Percentiles rank a stretch among this genome's conserved stretches.
Evolutionary conservation across 2,329 filamentous ascomycete species (phyloP).

Genomic region (Ophiosphaerella narmari): DNA sequence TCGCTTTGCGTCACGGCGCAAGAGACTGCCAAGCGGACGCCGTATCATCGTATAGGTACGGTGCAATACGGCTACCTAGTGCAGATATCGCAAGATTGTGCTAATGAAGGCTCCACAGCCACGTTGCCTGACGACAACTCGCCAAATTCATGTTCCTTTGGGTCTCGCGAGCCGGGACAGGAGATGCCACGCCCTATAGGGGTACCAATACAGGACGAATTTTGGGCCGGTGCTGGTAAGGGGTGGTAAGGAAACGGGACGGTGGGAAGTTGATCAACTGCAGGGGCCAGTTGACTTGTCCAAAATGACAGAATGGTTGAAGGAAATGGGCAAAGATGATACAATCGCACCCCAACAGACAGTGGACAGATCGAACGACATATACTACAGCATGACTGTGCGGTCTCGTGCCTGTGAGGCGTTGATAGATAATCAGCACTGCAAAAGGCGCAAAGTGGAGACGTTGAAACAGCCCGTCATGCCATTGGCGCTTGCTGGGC

Average conservation of each 20-base stretch:
- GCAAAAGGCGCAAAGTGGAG: conserved; percentile 13
- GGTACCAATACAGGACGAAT: too few relatives aligned
- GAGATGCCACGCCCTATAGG: too few relatives aligned
- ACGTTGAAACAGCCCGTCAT: conserved; percentile 8
- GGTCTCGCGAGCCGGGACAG: background rate
- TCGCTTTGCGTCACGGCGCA: background rate
- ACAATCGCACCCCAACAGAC: too few relatives aligned
- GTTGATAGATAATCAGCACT: conserved; percentile 24
- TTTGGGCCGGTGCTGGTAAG: too few relatives aligned
- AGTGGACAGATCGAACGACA: too few relatives aligned
- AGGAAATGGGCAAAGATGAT: too few relatives aligned
- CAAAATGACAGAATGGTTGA: too few relatives aligned
- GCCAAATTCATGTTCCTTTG: conserved; percentile 8
- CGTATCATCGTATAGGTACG: conserved; percentile 23
- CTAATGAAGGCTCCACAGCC: conserved; percentile 30
- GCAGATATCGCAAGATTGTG: conserved; percentile 31
- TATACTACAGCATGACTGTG: too few relatives aligned
- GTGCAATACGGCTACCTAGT: conserved; percentile 16
- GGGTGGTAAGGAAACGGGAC: too few relatives aligned
- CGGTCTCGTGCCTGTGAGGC: conserved; percentile 3
- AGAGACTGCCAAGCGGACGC: conserved; percentile 11
- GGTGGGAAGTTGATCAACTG: too few relatives aligned
- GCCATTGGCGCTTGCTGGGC: conserved; percentile 1
- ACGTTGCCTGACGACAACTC: conserved; percentile 35
- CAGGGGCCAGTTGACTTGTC: too few relatives aligned